phyloP scores from a whole-genome alignment of 73 alveolate species.

The Paraurostyla sp. region DNA sequence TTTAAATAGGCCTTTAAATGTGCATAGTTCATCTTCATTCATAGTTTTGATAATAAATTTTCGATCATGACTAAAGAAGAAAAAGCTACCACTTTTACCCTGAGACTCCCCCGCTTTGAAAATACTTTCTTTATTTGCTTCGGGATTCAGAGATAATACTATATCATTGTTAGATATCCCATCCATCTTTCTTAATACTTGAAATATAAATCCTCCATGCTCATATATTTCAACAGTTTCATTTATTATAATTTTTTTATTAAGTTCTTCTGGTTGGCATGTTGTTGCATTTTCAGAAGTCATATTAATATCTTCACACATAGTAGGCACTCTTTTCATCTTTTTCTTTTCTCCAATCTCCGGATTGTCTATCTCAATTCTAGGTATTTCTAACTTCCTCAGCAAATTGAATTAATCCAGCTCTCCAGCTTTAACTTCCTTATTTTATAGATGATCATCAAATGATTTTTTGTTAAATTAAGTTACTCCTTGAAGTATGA shows the following conservation, averaged over 20 bases:
- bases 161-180: slow-evolving; percentile 1
- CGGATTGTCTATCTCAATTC: slow-evolving; percentile 29
- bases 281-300: background rate
- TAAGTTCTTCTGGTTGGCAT: slow-evolving; percentile 9
- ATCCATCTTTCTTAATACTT: slow-evolving; percentile 50
- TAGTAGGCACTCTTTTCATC: background rate
- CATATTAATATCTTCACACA: slow-evolving; percentile 1
- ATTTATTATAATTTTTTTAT: slow-evolving; percentile 31
- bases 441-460: slow-evolving; percentile 14
- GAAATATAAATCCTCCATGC: slow-evolving; percentile 62
- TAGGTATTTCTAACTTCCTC: background rate
- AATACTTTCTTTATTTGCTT: slow-evolving; percentile 55
- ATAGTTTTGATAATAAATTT: slow-evolving; percentile 94
- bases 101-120: slow-evolving; percentile 77
- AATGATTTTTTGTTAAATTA: slow-evolving; percentile 2
- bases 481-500: slow-evolving; percentile 53
- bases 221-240: slow-evolving; percentile 59
- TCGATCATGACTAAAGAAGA: slow-evolving; percentile 95
- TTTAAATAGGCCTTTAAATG: slow-evolving; percentile 76
- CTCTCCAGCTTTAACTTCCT: background rate
- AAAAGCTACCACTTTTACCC: slow-evolving; percentile 97
- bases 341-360: background rate
- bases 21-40: slow-evolving; percentile 81
- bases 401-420: background rate
- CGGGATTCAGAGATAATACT: slow-evolving; percentile 61